Evolutionary conservation across 2,329 filamentous ascomycete species (phyloP).

Genomic region (Fusarium decemcellulare): DNA sequence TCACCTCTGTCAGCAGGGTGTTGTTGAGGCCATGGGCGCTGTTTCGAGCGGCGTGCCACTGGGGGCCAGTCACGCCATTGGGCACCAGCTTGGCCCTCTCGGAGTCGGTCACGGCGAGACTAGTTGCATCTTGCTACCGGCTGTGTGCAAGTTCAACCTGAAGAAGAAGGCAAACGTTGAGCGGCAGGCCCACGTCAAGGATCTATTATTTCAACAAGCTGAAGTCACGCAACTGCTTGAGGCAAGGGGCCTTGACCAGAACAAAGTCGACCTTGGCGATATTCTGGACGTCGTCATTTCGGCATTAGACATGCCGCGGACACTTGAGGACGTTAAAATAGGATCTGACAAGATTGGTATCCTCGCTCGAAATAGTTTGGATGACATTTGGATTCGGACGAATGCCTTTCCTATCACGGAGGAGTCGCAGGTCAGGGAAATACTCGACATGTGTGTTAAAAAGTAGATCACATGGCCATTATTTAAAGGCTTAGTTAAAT

Average conservation of each 20-base stretch:
- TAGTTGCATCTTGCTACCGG: slow-evolving; percentile 59
- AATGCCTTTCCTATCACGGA: slow-evolving; percentile 65
- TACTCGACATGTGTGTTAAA: slow-evolving; percentile 58
- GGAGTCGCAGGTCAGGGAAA: slow-evolving; percentile 65
- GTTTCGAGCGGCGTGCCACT: slow-evolving; percentile 57
- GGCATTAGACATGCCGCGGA: slow-evolving; percentile 67
- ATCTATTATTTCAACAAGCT: slow-evolving; percentile 30
- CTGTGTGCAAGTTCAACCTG: slow-evolving; percentile 69
- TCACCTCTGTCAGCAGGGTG: slow-evolving; percentile 64
- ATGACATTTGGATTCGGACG: slow-evolving; percentile 64
- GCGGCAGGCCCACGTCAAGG: slow-evolving; percentile 32
- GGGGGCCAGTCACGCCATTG: slow-evolving; percentile 66
- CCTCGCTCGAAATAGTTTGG: slow-evolving; percentile 64
- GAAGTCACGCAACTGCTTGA: slow-evolving; percentile 8
- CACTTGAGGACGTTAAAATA: slow-evolving; percentile 65
- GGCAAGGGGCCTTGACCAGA: background rate
- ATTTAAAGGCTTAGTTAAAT: background rate
- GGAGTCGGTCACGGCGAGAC: slow-evolving; percentile 74
- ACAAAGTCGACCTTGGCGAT: slow-evolving; percentile 62
- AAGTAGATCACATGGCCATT: background rate
- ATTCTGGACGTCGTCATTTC: slow-evolving; percentile 65
- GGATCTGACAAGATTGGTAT: slow-evolving; percentile 61
- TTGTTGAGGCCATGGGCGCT: slow-evolving; percentile 66
- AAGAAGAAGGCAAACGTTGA: slow-evolving; percentile 47
- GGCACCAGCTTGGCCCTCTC: slow-evolving; percentile 66